Base-by-base conservation (phyloP, 768 basidiomycete species). In the Omphalotus guepiniiformis region DNA sequence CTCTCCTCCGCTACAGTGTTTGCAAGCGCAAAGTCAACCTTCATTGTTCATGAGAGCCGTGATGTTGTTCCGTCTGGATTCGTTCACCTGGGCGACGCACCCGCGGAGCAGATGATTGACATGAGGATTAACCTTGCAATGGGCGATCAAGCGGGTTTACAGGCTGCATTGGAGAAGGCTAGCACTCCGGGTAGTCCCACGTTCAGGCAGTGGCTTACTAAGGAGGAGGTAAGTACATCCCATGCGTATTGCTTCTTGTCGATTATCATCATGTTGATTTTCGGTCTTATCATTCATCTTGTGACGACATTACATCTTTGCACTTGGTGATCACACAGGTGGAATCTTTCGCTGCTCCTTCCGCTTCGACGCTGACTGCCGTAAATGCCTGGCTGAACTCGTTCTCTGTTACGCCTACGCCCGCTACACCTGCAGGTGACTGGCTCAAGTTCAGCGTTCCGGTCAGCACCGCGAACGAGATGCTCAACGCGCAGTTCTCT, bases 311-410 rank as follows among this genome's bases (percentile, higher is more conserved):
- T n/a, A n/a, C n/a, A n/a, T n/a, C n/a, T n/a, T n/a, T n/a, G n/a
- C n/a, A n/a, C n/a, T n/a, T n/a, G 9, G 18, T 23, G 16, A 2
- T 28, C 13, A 19, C 0, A 13, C 16, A 59, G 56, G 56, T 57
- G 11, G 53, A 59, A 25, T 41, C 56, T 3, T 59, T 48, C 30
- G 26, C 53, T 23, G 51, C 55, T 5, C 56, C 56, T 6, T 36
- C 47, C 9, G 40, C 40, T 18, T 48, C 50, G 21, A 49, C 56
- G 16, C 36, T 53, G 7, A 70, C 76, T 36, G 51, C 54, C 25
- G 63, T 63, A 22, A 64, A 65, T n/a, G 64, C 64, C 44, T 80
- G 79, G 78, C 57, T 64, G 18, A 44, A 48, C 11, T 50, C 54
- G 21, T 53, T 61, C 45, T 54, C 52, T 41, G 36, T 64, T 34